phyloP scores from a whole-genome alignment of 2,329 filamentous ascomycete genomes.

The Blumeria hordei region DNA sequence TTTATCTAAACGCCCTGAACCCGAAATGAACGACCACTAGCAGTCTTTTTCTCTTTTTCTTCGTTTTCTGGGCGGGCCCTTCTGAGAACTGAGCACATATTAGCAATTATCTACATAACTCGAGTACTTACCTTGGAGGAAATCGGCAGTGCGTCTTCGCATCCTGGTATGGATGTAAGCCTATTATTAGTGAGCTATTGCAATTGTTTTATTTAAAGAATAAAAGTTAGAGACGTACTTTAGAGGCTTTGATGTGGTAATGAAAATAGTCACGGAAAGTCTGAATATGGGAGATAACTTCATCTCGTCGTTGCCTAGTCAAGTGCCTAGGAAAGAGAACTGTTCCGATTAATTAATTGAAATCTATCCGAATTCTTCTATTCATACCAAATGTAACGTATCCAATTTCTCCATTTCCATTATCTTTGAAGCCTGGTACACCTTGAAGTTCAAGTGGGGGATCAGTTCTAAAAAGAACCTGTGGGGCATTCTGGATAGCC shows the following conservation, averaged over 20 bases:
- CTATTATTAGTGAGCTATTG: conserved; percentile 17
- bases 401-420: conserved; percentile 64
- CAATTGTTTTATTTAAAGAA: conserved; percentile 3
- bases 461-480: conserved; percentile 90
- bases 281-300: conserved; percentile 97
- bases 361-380: conserved; percentile 1
- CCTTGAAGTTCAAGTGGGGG: conserved; percentile 77
- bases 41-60: conserved; percentile 95
- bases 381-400: conserved; percentile 84
- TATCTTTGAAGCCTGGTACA: conserved; percentile 56
- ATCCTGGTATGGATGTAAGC: conserved; percentile 97
- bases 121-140: conserved; percentile 60
- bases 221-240: conserved; percentile 23
- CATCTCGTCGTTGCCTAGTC: conserved; percentile 67
- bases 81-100: conserved; percentile 51
- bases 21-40: conserved; percentile 78
- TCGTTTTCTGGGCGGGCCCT: conserved; percentile 86
- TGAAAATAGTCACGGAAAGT: conserved; percentile 99
- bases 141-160: conserved; percentile 92
- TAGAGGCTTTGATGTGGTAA: conserved; percentile 98
- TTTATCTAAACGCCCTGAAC: conserved; percentile 13
- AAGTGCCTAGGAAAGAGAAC: conserved; percentile 92
- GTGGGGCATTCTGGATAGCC: conserved; percentile 92
- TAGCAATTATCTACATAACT: neutral
- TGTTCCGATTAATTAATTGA: conserved; percentile 17